phyloP scores from a whole-genome alignment of 2,329 filamentous ascomycete genomes.

The Cladophialophora yegresii region DNA sequence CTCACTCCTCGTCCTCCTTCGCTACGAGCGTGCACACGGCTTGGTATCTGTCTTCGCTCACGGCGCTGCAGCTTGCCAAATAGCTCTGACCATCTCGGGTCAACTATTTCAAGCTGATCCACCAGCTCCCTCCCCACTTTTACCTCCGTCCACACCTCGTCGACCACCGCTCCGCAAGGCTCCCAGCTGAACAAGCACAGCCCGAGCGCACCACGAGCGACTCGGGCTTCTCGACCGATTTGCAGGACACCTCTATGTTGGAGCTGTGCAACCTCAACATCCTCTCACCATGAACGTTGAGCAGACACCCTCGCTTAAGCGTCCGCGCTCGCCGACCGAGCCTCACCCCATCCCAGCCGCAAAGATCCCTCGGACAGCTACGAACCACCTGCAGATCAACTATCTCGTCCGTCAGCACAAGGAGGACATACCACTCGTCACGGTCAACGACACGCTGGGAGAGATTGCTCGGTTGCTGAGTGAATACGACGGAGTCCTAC shows the following conservation, averaged over 20 bases:
- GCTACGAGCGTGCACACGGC: conserved; percentile 12
- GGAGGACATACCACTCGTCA: conserved; percentile 64
- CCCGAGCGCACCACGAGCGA: conserved; percentile 31
- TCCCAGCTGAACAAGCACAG: conserved; percentile 25
- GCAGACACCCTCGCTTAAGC: conserved; percentile 44
- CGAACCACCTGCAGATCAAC: conserved; percentile 66
- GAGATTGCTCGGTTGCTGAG: conserved; percentile 71
- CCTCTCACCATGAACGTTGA: conserved; percentile 40
- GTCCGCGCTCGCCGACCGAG: conserved; percentile 49
- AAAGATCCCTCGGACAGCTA: conserved; percentile 57
- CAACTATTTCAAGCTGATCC: conserved; percentile 29
- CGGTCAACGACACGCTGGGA: conserved; percentile 68
- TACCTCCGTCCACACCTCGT: conserved; percentile 20
- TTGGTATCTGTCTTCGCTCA: conserved; percentile 21
- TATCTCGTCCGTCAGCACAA: conserved; percentile 65
- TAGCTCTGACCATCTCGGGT: conserved; percentile 26
- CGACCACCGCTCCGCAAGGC: conserved; percentile 5
- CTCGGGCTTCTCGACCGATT: conserved; percentile 23
- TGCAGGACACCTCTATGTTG: conserved; percentile 20
- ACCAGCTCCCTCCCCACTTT: conserved; percentile 18
- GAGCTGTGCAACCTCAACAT: conserved; percentile 22
- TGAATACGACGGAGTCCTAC: conserved; percentile 82
- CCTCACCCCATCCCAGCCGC: conserved; percentile 44
- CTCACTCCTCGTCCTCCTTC: neutral
- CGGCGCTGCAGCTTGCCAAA: conserved; percentile 33